Conservation (phyloP, 2,329 filamentous ascomycete species). For the Stemphylium vesicarium region DNA sequence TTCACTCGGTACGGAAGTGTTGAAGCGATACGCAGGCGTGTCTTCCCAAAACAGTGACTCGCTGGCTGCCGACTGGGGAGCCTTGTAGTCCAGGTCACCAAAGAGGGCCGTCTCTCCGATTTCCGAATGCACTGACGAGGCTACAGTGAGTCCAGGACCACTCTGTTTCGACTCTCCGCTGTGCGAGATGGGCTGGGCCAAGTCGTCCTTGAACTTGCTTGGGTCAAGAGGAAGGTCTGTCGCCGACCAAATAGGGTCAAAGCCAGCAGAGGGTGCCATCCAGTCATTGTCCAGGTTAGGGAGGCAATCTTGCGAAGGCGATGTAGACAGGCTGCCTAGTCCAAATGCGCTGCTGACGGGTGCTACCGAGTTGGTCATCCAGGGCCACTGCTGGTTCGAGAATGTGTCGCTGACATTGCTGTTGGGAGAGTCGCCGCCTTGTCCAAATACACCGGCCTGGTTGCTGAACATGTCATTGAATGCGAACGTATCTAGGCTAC, state of each 20-base stretch:
- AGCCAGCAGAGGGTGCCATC: constrained; percentile 44
- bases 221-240: constrained; percentile 50
- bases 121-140: constrained; percentile 51
- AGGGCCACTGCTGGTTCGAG: constrained; percentile 43
- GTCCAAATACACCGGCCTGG: constrained; percentile 31
- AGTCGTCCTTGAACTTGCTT: constrained; percentile 44
- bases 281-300: constrained; percentile 45
- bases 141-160: constrained; percentile 48
- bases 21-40: constrained; percentile 42
- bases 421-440: constrained; percentile 44
- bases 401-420: constrained; percentile 43
- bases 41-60: constrained; percentile 49
- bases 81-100: constrained; percentile 44
- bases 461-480: constrained; percentile 39
- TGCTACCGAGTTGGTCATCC: constrained; percentile 33
- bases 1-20: constrained; percentile 33
- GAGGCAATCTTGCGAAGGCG: constrained; percentile 48
- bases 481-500: constrained; percentile 37
- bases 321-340: constrained; percentile 47
- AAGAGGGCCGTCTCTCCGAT: constrained; percentile 45
- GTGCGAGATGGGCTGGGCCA: constrained; percentile 49
- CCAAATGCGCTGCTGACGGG: constrained; percentile 39
- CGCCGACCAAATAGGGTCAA: constrained; percentile 49
- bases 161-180: constrained; percentile 51
- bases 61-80: constrained; percentile 38